Percentiles rank a stretch among this genome's conserved stretches.
Evolutionary conservation across 164 flowering plant species (phyloP).

Genomic region (Vitis cinerea): DNA sequence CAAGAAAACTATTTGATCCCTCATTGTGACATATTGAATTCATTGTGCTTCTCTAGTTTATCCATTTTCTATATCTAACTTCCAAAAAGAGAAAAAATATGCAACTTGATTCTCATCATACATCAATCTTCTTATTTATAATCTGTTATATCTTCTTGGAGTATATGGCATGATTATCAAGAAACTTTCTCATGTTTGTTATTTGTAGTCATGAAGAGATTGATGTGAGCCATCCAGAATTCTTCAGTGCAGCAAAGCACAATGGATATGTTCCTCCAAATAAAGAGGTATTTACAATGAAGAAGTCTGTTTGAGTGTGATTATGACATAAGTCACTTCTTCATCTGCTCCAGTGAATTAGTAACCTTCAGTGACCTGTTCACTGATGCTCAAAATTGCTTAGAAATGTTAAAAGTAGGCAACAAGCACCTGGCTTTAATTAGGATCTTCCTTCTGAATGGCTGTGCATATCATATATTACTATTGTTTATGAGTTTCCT

Average conservation of each 20-base stretch:
- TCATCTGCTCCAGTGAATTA: not conserved
- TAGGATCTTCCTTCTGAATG: no score
- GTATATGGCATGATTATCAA: not conserved
- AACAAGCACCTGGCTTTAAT: not conserved
- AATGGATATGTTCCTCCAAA: slow-evolving; percentile 92
- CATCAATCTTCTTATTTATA: not conserved
- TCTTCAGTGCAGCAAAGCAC: slow-evolving; percentile 75
- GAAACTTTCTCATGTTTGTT: slow-evolving; percentile 5
- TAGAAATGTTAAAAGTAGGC: not conserved
- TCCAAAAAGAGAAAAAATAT: no score
- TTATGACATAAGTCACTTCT: slow-evolving; percentile 3
- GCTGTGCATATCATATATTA: no score
- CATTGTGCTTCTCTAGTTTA: no score
- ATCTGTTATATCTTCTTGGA: not conserved
- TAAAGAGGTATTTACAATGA: slow-evolving; percentile 62
- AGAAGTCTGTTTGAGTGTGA: not conserved
- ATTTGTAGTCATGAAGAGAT: slow-evolving; percentile 86
- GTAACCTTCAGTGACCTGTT: not conserved
- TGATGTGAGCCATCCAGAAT: slow-evolving; percentile 98
- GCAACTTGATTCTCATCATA: not conserved
- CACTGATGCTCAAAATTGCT: not conserved
- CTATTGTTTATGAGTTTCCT: no score
- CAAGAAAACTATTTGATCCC: not conserved
- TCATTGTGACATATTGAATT: no score
- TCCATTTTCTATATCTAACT: no score